Evolutionary conservation across 225 moss, liverwort and hornwort species (phyloP), one percentile per base, ranked within the genome.

Genomic region (Anthoceros angustus): DNA sequence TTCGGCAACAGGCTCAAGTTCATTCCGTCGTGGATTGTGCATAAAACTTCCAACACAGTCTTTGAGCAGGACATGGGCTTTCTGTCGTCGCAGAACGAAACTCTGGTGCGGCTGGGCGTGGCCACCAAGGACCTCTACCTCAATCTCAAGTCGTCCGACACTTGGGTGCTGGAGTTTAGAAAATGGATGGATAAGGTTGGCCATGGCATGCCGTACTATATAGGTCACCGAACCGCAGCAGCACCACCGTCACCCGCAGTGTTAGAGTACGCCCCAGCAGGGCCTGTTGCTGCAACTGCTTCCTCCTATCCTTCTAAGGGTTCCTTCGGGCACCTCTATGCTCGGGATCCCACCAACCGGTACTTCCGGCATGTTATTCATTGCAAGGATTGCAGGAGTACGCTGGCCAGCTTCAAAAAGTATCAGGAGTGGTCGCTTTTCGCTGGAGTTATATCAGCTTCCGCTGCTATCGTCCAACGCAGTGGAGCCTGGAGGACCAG

Each of bases 21-120:
- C 3, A 21, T 87, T 14, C 93, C 89, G 0, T 0, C 25, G 9
- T 93, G 86, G 87, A 25, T 75, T 10, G 8, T 83, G 3, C 93
- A 93, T 74, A 43, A 42, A 10, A 78, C 46, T 5, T 41, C 48
- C 70, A 82, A 70, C 76, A 70, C 65, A 2, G 79, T 93, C 15
- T 76, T 89, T 38, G 93, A 93, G 71, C 82, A 93, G 68, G 89
- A 93, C 40, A 89, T 89, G 93, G 89, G 85, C 7, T 93, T 93
- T 49, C 68, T 93, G 45, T 83, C 89, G 26, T 84, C 89, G 18
- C 89, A 93, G 32, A 93, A 87, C 63, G 93, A 89, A 72, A 42
- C 62, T 10, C 67, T 93, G 6, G 72, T 76, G 25, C 50, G 48
- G 42, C 49, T 63, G 40, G 82, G 80, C 8, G 69, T 69, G 4